phyloP scores from a whole-genome alignment of 176 grass and related monocot species.

The Sorghum bicolor region DNA sequence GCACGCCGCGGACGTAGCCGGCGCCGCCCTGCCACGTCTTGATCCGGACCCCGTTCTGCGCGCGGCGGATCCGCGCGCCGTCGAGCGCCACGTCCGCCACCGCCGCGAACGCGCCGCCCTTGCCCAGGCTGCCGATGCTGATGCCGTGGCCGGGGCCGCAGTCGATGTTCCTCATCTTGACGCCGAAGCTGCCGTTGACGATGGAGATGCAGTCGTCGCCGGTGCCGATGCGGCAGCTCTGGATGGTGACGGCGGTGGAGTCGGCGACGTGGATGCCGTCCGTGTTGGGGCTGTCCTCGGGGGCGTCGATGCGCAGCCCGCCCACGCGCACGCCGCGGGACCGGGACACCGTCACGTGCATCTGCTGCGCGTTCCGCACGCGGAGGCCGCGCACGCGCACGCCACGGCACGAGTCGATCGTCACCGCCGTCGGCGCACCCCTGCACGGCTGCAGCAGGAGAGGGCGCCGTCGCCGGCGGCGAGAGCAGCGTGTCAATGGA shows the following conservation, averaged over 20 bases:
- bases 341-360: conserved; percentile 64
- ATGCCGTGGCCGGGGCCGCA: conserved; percentile 91
- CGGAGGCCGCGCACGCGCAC: conserved; percentile 50
- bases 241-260: conserved; percentile 63
- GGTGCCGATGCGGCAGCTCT: conserved; percentile 67
- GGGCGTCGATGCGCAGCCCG: conserved; percentile 48
- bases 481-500: background rate
- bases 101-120: conserved; percentile 51
- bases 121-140: conserved; percentile 91
- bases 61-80: conserved; percentile 42
- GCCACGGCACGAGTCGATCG: conserved; percentile 58
- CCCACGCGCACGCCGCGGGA: conserved; percentile 50
- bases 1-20: conserved; percentile 57
- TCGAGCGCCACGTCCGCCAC: conserved; percentile 60
- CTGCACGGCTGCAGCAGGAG: conserved; percentile 56
- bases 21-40: conserved; percentile 97
- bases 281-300: conserved; percentile 88
- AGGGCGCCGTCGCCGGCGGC: background rate
- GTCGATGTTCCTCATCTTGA: conserved; percentile 62
- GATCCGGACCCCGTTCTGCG: conserved; percentile 82
- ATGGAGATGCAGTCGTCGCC: conserved; percentile 95
- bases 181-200: conserved; percentile 66
- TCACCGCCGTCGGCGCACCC: conserved; percentile 72
- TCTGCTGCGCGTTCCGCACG: conserved; percentile 91
- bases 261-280: conserved; percentile 92